phyloP scores from a whole-genome alignment of 179 eudicot species.

The Nepenthes alata region DNA sequence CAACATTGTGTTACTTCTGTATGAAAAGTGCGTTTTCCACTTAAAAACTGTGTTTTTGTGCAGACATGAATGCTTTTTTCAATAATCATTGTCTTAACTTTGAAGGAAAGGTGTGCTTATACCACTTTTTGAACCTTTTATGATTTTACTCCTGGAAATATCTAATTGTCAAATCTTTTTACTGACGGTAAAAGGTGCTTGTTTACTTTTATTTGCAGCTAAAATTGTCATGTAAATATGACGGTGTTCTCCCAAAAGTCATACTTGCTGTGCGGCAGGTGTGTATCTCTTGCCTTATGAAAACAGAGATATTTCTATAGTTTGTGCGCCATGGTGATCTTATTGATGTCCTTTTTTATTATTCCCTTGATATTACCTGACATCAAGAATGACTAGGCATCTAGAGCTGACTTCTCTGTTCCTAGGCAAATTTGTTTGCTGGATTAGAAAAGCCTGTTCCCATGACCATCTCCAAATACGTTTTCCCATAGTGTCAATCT shows the following conservation, averaged over 20 bases:
- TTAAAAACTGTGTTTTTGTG: slow-evolving; percentile 7
- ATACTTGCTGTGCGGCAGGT: slow-evolving; percentile 76
- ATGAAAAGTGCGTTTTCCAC: too few relatives aligned
- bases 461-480: too few relatives aligned
- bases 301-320: background rate
- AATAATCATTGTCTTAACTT: slow-evolving; percentile 68
- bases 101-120: slow-evolving; percentile 66
- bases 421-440: too few relatives aligned
- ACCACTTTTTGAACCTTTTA: background rate
- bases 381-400: too few relatives aligned
- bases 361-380: background rate
- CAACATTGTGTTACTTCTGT: slow-evolving; percentile 6
- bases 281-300: slow-evolving; percentile 10
- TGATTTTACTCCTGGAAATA: background rate
- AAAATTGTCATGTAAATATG: slow-evolving; percentile 51
- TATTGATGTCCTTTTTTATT: background rate
- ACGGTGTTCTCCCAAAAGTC: slow-evolving; percentile 87
- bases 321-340: background rate
- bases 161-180: background rate
- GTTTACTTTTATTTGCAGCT: slow-evolving; percentile 38
- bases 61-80: slow-evolving; percentile 72
- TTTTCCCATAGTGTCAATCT: too few relatives aligned
- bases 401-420: too few relatives aligned
- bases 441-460: too few relatives aligned
- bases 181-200: too few relatives aligned